Conservation (phyloP, 768 basidiomycete genomes). For the Mycena vulgaris region DNA sequence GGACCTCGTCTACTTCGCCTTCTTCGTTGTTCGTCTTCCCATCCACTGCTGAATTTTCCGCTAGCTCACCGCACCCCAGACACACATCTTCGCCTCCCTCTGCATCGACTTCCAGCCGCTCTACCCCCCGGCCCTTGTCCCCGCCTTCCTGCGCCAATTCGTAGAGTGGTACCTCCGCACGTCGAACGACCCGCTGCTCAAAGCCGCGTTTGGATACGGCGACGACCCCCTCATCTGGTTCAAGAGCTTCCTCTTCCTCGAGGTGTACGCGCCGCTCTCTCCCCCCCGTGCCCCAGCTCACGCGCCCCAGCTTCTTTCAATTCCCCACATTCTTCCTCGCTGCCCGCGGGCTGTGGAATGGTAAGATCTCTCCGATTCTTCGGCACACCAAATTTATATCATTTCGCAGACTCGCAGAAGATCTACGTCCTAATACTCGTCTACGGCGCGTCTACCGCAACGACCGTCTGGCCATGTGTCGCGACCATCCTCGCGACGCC, state of each 20-base stretch:
- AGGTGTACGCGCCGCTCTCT: constrained; percentile 65
- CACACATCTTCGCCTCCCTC: constrained; percentile 80
- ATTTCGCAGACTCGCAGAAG: constrained; percentile 58
- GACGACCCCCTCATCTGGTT: constrained; percentile 69
- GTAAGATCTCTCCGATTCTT: too few relatives aligned
- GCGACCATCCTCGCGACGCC: constrained; percentile 71
- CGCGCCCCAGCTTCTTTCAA: constrained; percentile 71
- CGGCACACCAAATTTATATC: neutral
- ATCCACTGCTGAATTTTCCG: neutral
- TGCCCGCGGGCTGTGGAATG: constrained; percentile 69
- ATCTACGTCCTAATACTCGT: constrained; percentile 77
- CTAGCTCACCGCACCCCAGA: constrained; percentile 42
- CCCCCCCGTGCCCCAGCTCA: neutral
- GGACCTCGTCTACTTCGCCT: constrained; percentile 79
- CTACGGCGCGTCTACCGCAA: constrained; percentile 85
- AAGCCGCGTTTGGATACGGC: constrained; percentile 55
- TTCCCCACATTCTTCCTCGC: constrained; percentile 86
- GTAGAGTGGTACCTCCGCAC: constrained; percentile 66
- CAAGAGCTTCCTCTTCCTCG: constrained; percentile 73
- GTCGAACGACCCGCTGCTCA: constrained; percentile 78
- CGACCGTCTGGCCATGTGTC: constrained; percentile 84
- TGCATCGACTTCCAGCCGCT: constrained; percentile 81
- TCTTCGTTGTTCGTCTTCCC: constrained; percentile 69
- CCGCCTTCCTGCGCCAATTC: constrained; percentile 61
- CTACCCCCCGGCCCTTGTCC: constrained; percentile 68